Conservation (phyloP, 176 grass and related monocot species). For the Musa beccarii region DNA sequence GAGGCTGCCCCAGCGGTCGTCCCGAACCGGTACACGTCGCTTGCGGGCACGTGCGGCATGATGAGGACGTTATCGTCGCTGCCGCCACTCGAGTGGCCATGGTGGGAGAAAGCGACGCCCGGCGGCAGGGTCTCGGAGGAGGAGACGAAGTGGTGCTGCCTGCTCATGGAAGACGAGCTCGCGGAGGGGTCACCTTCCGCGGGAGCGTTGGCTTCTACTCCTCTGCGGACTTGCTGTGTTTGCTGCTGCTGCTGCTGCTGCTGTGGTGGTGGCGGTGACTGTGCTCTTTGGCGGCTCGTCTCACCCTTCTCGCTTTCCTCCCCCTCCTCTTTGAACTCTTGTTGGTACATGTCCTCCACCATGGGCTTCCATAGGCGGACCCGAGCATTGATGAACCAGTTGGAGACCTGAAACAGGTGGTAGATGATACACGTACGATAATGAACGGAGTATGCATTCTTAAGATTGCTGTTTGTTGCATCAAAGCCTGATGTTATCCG, state of each 20-base stretch:
- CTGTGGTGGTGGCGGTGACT: conserved; percentile 18
- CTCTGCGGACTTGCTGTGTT: conserved; percentile 4
- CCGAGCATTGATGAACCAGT: conserved; percentile 99
- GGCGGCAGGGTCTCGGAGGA: conserved; percentile 11
- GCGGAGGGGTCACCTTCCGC: conserved; percentile 23
- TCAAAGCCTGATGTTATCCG: too few species aligned
- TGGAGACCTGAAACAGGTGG: conserved; percentile 51
- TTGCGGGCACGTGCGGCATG: conserved; percentile 29
- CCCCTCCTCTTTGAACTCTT: conserved; percentile 46
- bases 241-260: background rate
- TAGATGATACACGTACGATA: too few species aligned
- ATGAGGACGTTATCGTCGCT: conserved; percentile 46
- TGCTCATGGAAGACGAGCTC: conserved; percentile 33
- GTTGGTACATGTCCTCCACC: conserved; percentile 99
- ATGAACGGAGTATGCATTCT: too few species aligned
- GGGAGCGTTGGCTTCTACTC: conserved; percentile 23
- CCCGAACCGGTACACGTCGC: conserved; percentile 54
- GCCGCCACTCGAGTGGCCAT: conserved; percentile 19
- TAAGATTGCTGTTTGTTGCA: too few species aligned
- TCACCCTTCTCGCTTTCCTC: conserved; percentile 24
- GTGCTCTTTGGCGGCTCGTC: conserved; percentile 2
- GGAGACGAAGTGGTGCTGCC: conserved; percentile 18
- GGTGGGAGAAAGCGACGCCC: background rate
- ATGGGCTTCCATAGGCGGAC: conserved; percentile 99
- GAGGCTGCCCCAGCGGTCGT: conserved; percentile 18